Conservation (phyloP, 345 rosid species). For the Melastoma malabathricum region DNA sequence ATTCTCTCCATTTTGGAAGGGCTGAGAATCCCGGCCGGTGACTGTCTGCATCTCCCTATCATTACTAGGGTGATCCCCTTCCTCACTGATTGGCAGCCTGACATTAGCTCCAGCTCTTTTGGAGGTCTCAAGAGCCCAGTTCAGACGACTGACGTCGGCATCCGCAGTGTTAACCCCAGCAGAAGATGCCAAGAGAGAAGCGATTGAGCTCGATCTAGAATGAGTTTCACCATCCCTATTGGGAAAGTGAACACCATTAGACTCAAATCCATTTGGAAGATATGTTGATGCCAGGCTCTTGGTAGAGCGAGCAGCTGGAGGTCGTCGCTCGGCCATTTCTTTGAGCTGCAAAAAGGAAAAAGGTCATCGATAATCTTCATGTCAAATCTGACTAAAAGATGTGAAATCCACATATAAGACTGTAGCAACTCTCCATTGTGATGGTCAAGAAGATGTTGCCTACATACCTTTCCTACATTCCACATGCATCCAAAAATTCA, state of each 20-base stretch:
- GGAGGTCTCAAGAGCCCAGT: slow-evolving; percentile 4
- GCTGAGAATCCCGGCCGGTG: slow-evolving; percentile 36
- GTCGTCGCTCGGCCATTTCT: slow-evolving; percentile 75
- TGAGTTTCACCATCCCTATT: slow-evolving; percentile 46
- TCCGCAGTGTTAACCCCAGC: slow-evolving; percentile 17
- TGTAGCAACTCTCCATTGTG: too few species aligned
- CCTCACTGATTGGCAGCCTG: slow-evolving; percentile 30
- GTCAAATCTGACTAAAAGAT: too few species aligned
- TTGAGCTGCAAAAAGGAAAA: slow-evolving; percentile 46
- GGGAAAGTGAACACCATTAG: slow-evolving; percentile 43
- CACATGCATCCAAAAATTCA: too few species aligned
- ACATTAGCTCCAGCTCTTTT: slow-evolving; percentile 29
- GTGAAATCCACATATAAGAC: too few species aligned
- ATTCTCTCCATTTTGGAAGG: slow-evolving; percentile 34
- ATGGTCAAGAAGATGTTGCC: too few species aligned
- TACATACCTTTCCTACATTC: too few species aligned
- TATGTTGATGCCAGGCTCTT: slow-evolving; percentile 31
- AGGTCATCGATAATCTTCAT: too few species aligned
- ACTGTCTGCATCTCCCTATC: slow-evolving; percentile 31
- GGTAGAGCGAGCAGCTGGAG: slow-evolving; percentile 47
- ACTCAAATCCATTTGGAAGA: slow-evolving; percentile 50
- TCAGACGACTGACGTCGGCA: slow-evolving; percentile 5
- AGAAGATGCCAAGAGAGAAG: slow-evolving; percentile 39
- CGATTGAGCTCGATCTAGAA: slow-evolving; percentile 49
- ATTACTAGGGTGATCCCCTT: slow-evolving; percentile 21